phyloP scores from a whole-genome alignment of 352 stramenopile species.

The Globisporangium uncinulatum region DNA sequence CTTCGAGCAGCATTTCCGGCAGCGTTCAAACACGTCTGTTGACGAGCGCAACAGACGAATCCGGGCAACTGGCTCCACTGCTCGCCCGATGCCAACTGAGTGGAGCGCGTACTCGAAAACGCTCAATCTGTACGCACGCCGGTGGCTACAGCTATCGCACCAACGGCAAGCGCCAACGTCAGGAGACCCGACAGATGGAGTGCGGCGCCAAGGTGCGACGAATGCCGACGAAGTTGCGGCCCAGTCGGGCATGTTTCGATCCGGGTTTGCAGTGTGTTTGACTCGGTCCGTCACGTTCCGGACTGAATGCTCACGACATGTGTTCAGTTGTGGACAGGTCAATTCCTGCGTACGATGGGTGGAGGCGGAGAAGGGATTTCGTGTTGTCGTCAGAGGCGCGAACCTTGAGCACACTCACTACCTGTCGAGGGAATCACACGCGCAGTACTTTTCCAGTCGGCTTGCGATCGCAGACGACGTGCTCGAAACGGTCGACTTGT shows the following conservation, averaged over 20 bases:
- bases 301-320: no score
- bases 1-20: neutral
- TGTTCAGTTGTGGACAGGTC: no score
- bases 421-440: neutral
- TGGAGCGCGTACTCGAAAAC: neutral
- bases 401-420: neutral
- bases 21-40: neutral
- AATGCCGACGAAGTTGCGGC: no score
- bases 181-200: neutral
- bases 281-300: no score
- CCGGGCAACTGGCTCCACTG: neutral
- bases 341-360: no score
- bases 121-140: neutral
- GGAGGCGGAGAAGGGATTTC: no score
- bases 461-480: neutral
- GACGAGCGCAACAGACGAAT: no score
- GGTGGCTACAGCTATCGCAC: neutral
- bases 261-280: no score
- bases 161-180: neutral
- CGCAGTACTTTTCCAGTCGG: neutral
- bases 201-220: no score
- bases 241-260: no score
- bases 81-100: neutral
- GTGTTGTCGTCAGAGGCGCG: no score
- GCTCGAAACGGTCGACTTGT: neutral